Conservation (phyloP, 768 basidiomycete species). For the Infundibulicybe gibba region DNA sequence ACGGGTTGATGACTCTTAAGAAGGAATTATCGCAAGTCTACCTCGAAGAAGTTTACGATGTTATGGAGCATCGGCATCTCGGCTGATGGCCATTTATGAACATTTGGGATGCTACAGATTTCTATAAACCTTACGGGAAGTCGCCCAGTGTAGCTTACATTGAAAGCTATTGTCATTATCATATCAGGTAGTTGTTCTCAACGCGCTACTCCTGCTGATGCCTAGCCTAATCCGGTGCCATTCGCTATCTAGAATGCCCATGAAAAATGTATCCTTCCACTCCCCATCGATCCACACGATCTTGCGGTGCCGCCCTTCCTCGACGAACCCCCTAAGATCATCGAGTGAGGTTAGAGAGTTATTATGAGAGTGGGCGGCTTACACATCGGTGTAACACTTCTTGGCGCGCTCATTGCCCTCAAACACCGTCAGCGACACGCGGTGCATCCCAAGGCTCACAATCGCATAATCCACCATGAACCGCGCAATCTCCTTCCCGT, state of each 20-base stretch:
- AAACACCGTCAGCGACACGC: slow-evolving; percentile 35
- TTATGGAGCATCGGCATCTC: too few relatives aligned
- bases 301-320: slow-evolving; percentile 17
- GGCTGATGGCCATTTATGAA: too few relatives aligned
- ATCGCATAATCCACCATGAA: slow-evolving; percentile 40
- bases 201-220: too few relatives aligned
- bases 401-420: slow-evolving; percentile 34
- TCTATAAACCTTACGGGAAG: too few relatives aligned
- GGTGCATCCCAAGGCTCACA: slow-evolving; percentile 31
- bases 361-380: slow-evolving; percentile 11
- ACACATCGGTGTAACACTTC: slow-evolving; percentile 38
- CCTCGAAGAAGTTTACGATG: too few relatives aligned
- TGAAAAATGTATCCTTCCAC: slow-evolving; percentile 15
- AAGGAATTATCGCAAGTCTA: too few relatives aligned
- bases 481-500: slow-evolving; percentile 34
- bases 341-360: background rate
- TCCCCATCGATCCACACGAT: slow-evolving; percentile 12
- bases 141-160: too few relatives aligned
- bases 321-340: slow-evolving; percentile 14
- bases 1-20: too few relatives aligned
- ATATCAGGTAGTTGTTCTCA: too few relatives aligned
- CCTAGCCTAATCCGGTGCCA: slow-evolving; percentile 5
- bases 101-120: too few relatives aligned
- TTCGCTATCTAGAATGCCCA: slow-evolving; percentile 21
- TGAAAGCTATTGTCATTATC: too few relatives aligned